These are phyloP conservation scores for Powellomyces hirtus DNA, from an alignment of 192 early-diverging fungal species.

Conservation along the genomic window DNA sequence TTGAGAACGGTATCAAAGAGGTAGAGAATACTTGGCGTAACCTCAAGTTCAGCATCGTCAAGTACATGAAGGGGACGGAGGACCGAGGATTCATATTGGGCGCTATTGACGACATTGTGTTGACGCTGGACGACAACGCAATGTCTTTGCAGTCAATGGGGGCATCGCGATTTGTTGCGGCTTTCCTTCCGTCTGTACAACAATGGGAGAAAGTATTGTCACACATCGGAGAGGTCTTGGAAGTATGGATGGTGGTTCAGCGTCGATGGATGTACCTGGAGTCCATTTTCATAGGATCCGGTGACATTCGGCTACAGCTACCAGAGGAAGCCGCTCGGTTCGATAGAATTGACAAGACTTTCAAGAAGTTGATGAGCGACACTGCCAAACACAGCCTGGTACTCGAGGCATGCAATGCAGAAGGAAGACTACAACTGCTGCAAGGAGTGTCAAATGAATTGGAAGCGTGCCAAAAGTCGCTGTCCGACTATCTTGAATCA, in stretches of 20 bases:
- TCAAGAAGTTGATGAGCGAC: constrained; percentile 61
- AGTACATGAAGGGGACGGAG: constrained; percentile 61
- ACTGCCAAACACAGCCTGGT: constrained; percentile 54
- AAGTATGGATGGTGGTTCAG: constrained; percentile 63
- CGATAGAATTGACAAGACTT: constrained; percentile 56
- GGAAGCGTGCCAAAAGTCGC: constrained; percentile 59
- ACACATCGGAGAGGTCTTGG: constrained; percentile 56
- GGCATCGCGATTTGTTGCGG: constrained; percentile 54
- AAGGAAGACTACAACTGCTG: constrained; percentile 50
- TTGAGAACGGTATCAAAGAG: constrained; percentile 60
- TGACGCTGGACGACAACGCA: constrained; percentile 55
- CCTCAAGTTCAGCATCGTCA: constrained; percentile 51
- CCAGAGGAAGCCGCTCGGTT: constrained; percentile 61
- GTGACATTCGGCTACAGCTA: constrained; percentile 58
- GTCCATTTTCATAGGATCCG: constrained; percentile 58
- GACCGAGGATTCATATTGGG: constrained; percentile 61
- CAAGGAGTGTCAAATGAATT: constrained; percentile 52
- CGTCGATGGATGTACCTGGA: constrained; percentile 65
- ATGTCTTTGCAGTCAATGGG: constrained; percentile 58
- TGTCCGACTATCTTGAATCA: constrained; percentile 60
- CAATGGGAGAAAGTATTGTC: constrained; percentile 63
- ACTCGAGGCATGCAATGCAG: constrained; percentile 54
- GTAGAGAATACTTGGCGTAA: constrained; percentile 57
- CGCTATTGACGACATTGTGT: constrained; percentile 56
- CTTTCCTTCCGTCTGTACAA: constrained; percentile 55